Evolutionary conservation across 352 stramenopile species (phyloP), one percentile per base, ranked within the genome.

Genomic region (Pythium scleroteichum): DNA sequence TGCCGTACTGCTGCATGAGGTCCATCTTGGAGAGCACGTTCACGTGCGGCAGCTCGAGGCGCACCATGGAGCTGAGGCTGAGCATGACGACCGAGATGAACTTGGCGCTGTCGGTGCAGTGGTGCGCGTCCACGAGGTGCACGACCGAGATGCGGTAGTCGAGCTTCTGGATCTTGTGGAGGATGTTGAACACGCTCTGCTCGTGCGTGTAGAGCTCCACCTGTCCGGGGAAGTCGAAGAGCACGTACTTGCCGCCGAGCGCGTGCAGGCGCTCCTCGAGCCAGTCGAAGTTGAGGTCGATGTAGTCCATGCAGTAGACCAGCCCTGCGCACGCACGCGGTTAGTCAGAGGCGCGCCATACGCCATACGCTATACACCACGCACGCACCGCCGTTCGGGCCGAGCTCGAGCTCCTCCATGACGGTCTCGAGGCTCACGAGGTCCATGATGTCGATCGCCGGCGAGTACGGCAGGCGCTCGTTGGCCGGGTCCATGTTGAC

Each of bases 11-110:
- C 62, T 98, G 79, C 53, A 99, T 96, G 24, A 99, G 78, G 78
- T 99, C 98, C 56, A 98, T 97, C 79, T 99, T 99, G 33, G 95
- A 98, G 4, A 99, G 76, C 13, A 99, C 89, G 71, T 99, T 99
- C 19, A 99, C 86, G 69, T 99, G 96, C 22, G 98, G 97, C 14
- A 99, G 73, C 64, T 99, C 97, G 27, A 99, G 86, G 14, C 79
- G 79, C 41, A 97, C 96, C 98, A 99, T 99, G 13, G 96, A 97
- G 62, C 88, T 97, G 40, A 99, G 82, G 46, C 94, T 97, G 42
- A 99, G 79, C 51, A 99, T 83, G 33, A 91, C 85, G 8, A 98
- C 96, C 17, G 95, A 98, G 44, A 99, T 96, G 73, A 99, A 99
- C 77, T 99, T 99, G 66, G 90, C 78, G 40, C 96, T 96, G 71